These are phyloP conservation scores for Clavulina sp. DNA, from an alignment of 768 basidiomycete genomes.

Conservation along the genomic window DNA sequence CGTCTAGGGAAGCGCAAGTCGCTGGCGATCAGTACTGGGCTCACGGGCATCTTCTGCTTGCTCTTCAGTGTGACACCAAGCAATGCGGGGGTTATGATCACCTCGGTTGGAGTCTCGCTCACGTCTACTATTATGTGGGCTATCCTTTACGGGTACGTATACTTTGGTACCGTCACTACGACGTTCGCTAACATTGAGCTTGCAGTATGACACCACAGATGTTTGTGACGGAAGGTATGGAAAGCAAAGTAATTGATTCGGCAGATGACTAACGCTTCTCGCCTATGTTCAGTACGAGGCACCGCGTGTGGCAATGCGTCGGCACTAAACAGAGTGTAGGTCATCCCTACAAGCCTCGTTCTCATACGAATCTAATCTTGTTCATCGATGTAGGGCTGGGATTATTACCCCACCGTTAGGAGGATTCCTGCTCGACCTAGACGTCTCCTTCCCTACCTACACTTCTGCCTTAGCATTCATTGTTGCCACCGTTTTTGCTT, in stretches of 20 bases:
- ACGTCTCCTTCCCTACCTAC: slow-evolving; percentile 59
- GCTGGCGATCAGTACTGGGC: slow-evolving; percentile 54
- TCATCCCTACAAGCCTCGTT: slow-evolving; percentile 7
- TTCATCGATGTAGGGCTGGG: slow-evolving; percentile 40
- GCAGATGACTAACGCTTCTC: not conserved
- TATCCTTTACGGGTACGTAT: slow-evolving; percentile 51
- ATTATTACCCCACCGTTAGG: slow-evolving; percentile 78
- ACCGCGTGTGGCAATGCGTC: slow-evolving; percentile 81
- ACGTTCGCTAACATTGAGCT: not conserved
- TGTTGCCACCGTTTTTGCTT: slow-evolving; percentile 42
- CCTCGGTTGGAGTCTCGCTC: slow-evolving; percentile 60
- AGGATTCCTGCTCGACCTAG: slow-evolving; percentile 48
- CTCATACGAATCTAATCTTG: slow-evolving; percentile 2
- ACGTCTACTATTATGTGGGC: slow-evolving; percentile 76
- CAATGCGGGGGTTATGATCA: slow-evolving; percentile 41
- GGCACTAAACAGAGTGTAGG: slow-evolving; percentile 67
- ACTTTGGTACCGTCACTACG: not conserved
- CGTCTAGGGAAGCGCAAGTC: slow-evolving; percentile 52
- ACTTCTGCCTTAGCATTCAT: slow-evolving; percentile 49
- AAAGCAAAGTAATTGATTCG: not conserved
- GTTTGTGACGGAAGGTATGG: slow-evolving; percentile 49
- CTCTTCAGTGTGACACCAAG: slow-evolving; percentile 44
- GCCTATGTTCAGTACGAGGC: slow-evolving; percentile 40
- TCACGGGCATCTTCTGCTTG: slow-evolving; percentile 58
- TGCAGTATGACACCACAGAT: slow-evolving; percentile 12